A percentile compares a stretch with the other conserved stretches of the same genome.
These are phyloP conservation scores for Exutisphaerella laricina DNA, from an alignment of 2,329 filamentous ascomycete genomes.

Conservation along the genomic window DNA sequence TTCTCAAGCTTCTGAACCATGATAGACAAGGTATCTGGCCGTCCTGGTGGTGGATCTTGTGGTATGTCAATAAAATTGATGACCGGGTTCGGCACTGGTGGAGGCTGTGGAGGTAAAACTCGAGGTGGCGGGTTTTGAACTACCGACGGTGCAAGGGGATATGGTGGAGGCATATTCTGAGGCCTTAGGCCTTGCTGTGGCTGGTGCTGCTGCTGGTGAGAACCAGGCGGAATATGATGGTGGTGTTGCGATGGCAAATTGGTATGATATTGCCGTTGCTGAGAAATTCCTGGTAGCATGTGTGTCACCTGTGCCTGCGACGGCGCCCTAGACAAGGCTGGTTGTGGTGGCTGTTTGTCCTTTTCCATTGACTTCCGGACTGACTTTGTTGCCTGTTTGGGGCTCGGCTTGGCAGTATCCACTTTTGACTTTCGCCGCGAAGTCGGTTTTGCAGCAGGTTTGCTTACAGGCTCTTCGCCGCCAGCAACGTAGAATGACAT, in stretches of 20 bases:
- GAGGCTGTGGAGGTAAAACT: constrained; percentile 3
- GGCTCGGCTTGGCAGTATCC: constrained; percentile 6
- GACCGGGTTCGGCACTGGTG: constrained; percentile 15
- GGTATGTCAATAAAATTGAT: constrained; percentile 21
- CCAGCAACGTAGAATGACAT: constrained; percentile 31
- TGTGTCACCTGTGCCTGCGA: too few species aligned
- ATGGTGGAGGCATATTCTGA: constrained; percentile 5
- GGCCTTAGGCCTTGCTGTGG: neutral
- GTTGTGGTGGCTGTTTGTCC: neutral
- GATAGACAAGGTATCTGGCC: constrained; percentile 20
- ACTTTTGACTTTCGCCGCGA: constrained; percentile 10
- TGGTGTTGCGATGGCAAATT: constrained; percentile 7
- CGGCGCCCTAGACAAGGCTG: too few species aligned
- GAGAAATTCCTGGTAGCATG: too few species aligned
- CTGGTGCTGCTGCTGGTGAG: neutral
- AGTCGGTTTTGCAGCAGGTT: constrained; percentile 4
- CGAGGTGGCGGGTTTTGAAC: neutral
- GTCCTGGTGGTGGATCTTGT: constrained; percentile 13
- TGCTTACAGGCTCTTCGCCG: constrained; percentile 20
- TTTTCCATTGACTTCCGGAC: neutral
- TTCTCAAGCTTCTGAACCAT: constrained; percentile 26
- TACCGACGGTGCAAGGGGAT: constrained; percentile 4
- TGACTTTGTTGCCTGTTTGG: constrained; percentile 2
- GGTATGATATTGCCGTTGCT: too few species aligned
- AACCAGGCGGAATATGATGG: constrained; percentile 1